Base-by-base conservation (phyloP, 2,329 filamentous ascomycete genomes). In the Sclerotiophoma versabilis region DNA sequence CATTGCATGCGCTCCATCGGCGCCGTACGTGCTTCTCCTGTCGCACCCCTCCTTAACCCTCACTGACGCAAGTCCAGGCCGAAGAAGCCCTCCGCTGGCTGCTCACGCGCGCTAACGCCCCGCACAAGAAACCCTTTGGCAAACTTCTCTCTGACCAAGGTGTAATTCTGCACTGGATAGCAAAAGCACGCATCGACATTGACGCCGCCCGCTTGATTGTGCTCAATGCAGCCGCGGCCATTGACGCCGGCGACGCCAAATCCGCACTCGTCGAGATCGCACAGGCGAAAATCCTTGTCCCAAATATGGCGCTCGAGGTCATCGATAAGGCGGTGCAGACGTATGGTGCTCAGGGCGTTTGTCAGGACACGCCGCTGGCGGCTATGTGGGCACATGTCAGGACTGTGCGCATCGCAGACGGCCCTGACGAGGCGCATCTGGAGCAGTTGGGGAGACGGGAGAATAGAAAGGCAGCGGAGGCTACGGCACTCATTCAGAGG, bases 1-100 rank as follows among this genome's bases (percentile, higher is more conserved):
- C 93, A 97, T 78, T 91, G 91, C 57, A 97, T 97, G 93, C 88
- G 93, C 63, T 87, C 87, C 49, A 93, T 98, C 72, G 93, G 93
- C 56, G 89, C 92, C 49, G 86, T 86, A 78, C 75, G 82, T 79
- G n/a, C 26, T 42, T 14, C 22, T 19, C 30, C 17, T 17, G n/a
- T n/a, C n/a, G n/a, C n/a, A 5, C 7, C 33, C 12, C 4, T 15
- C 9, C 2, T n/a, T 5, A 3, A 25, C 19, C 4, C 19, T 12
- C 5, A 54, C 57, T 65, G 17, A 65, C 33, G n/a, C 4, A 14
- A 2, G 10, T 17, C 9, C 30, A 86, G 81, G 87, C 93, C 25
- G 93, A 97, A 77, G 85, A 87, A 64, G 93, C 92, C 2, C 84
- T 98, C 25, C 92, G 96, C 70, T 96, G 90, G 88, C 89, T 97